phyloP scores from a whole-genome alignment of 202 grass and related monocot genomes.

The Panicum virgatum region DNA sequence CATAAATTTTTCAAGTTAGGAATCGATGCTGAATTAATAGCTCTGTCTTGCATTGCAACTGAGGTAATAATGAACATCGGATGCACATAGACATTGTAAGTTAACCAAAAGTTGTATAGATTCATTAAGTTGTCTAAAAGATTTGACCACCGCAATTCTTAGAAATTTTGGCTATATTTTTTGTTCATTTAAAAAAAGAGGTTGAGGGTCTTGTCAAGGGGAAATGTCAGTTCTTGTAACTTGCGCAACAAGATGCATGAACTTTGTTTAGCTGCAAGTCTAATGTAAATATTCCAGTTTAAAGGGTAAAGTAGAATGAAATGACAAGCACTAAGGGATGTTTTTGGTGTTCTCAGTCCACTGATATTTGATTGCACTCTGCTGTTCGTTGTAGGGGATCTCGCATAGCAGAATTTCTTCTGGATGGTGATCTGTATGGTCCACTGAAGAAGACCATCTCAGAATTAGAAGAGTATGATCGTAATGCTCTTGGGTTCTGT shows the following conservation, averaged over 20 bases:
- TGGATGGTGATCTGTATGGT: constrained; percentile 50
- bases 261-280: not conserved
- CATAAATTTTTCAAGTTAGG: not conserved
- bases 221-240: not conserved
- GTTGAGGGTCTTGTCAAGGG: not conserved
- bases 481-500: constrained; percentile 47
- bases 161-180: not conserved
- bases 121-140: not conserved
- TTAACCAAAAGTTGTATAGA: not conserved
- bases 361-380: not conserved
- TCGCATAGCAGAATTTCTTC: constrained; percentile 59
- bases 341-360: not conserved
- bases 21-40: not conserved
- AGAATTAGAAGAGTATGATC: constrained; percentile 48
- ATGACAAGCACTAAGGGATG: not conserved
- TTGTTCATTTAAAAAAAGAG: not conserved
- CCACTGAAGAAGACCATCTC: constrained; percentile 53
- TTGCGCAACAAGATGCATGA: not conserved
- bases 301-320: not conserved
- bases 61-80: not conserved
- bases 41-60: not conserved
- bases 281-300: not conserved
- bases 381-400: constrained; percentile 45
- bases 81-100: not conserved
- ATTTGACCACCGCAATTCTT: not conserved